Conservation (phyloP, 768 basidiomycete genomes). For the Lactarius sp. region DNA sequence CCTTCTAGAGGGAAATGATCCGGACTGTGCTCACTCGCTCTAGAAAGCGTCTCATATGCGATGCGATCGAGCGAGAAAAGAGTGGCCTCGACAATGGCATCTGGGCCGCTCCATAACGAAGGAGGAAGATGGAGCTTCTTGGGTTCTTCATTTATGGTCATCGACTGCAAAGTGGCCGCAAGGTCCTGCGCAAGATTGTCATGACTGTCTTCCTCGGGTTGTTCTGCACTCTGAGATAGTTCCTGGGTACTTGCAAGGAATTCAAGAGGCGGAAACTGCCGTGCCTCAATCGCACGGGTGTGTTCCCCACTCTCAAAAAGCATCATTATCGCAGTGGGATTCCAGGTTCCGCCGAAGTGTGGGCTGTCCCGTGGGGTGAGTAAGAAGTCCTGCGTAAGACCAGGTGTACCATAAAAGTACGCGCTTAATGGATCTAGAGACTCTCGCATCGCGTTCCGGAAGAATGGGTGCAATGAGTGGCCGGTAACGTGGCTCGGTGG, state of each 20-base stretch:
- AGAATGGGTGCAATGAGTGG: constrained; percentile 34
- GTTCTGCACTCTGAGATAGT: not conserved
- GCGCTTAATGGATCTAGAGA: constrained; percentile 47
- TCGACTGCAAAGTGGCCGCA: constrained; percentile 38
- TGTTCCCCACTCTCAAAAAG: constrained; percentile 48
- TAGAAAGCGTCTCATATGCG: constrained; percentile 41
- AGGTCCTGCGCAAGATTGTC: constrained; percentile 37
- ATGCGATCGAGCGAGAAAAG: constrained; percentile 47
- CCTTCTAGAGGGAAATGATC: constrained; percentile 38
- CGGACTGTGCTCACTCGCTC: constrained; percentile 21
- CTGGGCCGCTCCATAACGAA: constrained; percentile 35
- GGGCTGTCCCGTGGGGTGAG: constrained; percentile 67
- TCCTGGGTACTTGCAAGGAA: constrained; percentile 24
- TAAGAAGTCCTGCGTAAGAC: constrained; percentile 71
- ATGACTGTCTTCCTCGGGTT: constrained; percentile 2
- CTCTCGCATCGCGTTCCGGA: constrained; percentile 59
- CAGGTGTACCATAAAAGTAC: constrained; percentile 54
- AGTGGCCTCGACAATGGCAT: constrained; percentile 40
- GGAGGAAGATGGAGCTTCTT: constrained; percentile 35
- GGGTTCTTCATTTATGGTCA: constrained; percentile 39
- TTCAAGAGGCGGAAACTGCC: constrained; percentile 64
- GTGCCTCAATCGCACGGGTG: constrained; percentile 53
- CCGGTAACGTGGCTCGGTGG: constrained; percentile 32
- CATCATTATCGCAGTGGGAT: constrained; percentile 64
- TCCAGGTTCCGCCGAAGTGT: constrained; percentile 61